Evolutionary conservation across 371 early-diverging fungal genomes (phyloP), one percentile per base, ranked within the genome.

Genomic region (Rhizopus stolonifer): DNA sequence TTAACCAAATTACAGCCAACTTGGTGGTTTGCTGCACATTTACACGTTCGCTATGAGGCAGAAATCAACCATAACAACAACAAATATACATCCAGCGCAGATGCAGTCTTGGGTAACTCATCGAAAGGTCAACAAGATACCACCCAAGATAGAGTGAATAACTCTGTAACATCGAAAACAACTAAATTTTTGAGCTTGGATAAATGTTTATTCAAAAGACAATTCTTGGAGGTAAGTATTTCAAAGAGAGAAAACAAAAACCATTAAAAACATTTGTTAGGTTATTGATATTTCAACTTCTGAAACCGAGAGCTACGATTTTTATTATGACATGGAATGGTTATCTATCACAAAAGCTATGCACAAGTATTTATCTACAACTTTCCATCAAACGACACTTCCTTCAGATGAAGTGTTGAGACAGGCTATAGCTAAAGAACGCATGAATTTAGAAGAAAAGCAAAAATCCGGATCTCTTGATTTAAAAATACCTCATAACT

Each of bases 1-100:
- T 54, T 98, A 42, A 64, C 82, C 22, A 67, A 77, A 25, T 45
- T 98, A 31, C 75, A 86, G 39, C 99, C 99, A 3, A 52, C 64
- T 2, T 89, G 81, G 67, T 99, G 99, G 99, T 95, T 95, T 60
- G 68, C 95, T 7, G 96, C 96, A 2, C 93, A 93, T 65, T 58
- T 96, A 53, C 98, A 98, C 60, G 94, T 95, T n/a, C 82, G 89
- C 22, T 97, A 84, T 64, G 69, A 86, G 21, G 97, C 95, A 2
- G 21, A 84, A 0, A 79, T 90, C 8, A 44, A 65, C 11, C 83
- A 93, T 49, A 61, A 78, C 32, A 18, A 65, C 21, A 55, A 56
- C 1, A 33, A 33, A 0, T 55, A 61, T 49, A 54, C 66, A 11
- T 10, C 22, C 0, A 36, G 22, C 22, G 31, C 50, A 40, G 23